These are phyloP conservation scores for Mariannaea sp. DNA, from an alignment of 2,329 filamentous ascomycete species.

Conservation along the genomic window DNA sequence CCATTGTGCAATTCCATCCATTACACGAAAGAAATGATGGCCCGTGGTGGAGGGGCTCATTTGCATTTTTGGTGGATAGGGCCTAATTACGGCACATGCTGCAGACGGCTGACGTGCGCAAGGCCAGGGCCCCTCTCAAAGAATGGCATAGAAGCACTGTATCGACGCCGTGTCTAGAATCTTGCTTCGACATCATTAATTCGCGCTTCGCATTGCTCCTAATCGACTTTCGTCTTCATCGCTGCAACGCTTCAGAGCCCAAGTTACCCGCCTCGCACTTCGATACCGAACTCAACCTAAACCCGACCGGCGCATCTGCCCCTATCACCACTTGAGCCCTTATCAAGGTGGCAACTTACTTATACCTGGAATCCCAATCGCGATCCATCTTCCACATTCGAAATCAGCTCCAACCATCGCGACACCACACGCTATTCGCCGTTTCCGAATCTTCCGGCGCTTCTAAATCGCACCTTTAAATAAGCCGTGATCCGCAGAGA, in stretches of 20 bases:
- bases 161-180: slow-evolving; percentile 7
- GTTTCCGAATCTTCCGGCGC: slow-evolving; percentile 40
- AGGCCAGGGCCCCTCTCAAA: slow-evolving; percentile 25
- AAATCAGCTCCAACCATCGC: slow-evolving; percentile 4
- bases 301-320: slow-evolving; percentile 14
- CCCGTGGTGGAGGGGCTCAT: slow-evolving; percentile 22
- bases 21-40: background rate
- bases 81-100: slow-evolving; percentile 13
- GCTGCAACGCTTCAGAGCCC: background rate
- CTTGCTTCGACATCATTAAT: slow-evolving; percentile 16
- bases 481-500: slow-evolving; percentile 82
- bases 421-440: background rate
- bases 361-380: slow-evolving; percentile 15
- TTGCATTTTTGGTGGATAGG: slow-evolving; percentile 10
- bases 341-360: slow-evolving; percentile 33
- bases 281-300: background rate
- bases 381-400: slow-evolving; percentile 20
- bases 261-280: background rate
- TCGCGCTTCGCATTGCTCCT: slow-evolving; percentile 10
- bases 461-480: slow-evolving; percentile 76
- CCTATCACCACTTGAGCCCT: slow-evolving; percentile 17
- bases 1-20: background rate
- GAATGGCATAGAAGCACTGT: slow-evolving; percentile 17
- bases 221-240: slow-evolving; percentile 4
- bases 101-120: slow-evolving; percentile 37